Base-by-base conservation (phyloP, 2,329 filamentous ascomycete species). In the Xylaria sp. region DNA sequence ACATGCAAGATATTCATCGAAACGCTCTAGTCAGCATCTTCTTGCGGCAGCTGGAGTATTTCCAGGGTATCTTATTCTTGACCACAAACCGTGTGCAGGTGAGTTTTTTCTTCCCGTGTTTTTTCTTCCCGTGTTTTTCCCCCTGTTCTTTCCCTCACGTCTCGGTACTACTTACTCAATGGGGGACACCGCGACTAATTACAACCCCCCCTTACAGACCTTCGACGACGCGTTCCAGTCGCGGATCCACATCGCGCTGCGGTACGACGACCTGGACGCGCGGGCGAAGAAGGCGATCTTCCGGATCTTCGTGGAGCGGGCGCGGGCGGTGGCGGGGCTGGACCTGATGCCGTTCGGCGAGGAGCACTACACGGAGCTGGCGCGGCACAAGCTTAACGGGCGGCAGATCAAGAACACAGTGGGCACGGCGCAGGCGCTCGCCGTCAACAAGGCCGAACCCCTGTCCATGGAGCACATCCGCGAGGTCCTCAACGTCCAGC, bases 191-290 rank as follows among this genome's bases (percentile, higher is more conserved):
- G n/a, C n/a, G n/a, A 42, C 53, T 60, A 57, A 68, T 50, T 7
- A 0, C 2, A 43, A 7, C 38, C 48, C 18, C 9, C 29, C 13
- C 21, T 48, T 24, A 7, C 52, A 87, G 76, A 92, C 90, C 0
- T 95, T 96, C 65, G 92, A 96, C 64, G 90, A 94, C 57, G 92
- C 92, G 0, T 96, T 96, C 78, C 89, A 94, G 68, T 90, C 86
- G 8, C 85, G 92, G 20, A 95, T 96, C 57, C 91, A 96, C 70
- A 87, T 96, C 63, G 90, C 91, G 0, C 77, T 96, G 7, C 82
- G 89, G 22, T 96, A 96, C 72, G 89, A 89, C 38, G 85, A 88
- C 44, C 79, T 96, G 7, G 86, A 85, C 38, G 71, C 75, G 4
- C 87, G 88, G 65, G 91, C 91, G 9, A 89, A 89, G 73, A 87